Evolutionary conservation across 108 stramenopile genomes (phyloP).

Genomic region (Pseudonitzschia delicatissima): DNA sequence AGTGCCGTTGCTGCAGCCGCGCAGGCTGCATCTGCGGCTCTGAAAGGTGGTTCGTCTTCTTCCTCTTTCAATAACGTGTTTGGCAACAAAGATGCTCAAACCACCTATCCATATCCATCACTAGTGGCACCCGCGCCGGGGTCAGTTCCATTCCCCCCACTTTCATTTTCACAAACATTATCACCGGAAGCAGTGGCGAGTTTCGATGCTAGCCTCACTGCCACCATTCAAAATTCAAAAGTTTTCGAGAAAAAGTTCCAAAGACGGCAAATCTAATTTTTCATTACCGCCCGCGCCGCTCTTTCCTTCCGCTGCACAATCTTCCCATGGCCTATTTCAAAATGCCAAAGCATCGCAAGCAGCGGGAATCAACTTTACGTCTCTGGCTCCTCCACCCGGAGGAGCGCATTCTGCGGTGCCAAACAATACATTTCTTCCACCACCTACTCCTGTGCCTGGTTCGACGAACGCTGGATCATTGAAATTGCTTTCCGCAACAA

Average conservation of each 20-base stretch:
- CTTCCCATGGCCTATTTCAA: constrained; percentile 18
- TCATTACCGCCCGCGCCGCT: constrained; percentile 43
- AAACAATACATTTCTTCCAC: constrained; percentile 52
- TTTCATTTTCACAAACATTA: constrained; percentile 53
- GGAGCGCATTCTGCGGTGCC: constrained; percentile 48
- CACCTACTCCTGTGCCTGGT: constrained; percentile 48
- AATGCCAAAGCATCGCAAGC: constrained; percentile 30
- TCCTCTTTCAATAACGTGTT: constrained; percentile 23
- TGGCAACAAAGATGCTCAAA: constrained; percentile 15
- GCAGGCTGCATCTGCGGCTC: constrained; percentile 49
- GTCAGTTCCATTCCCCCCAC: constrained; percentile 53
- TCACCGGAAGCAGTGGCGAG: constrained; percentile 51
- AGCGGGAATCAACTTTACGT: constrained; percentile 53
- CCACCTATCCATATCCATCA: constrained; percentile 40
- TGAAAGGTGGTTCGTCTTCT: constrained; percentile 23
- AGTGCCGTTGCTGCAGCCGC: constrained; percentile 45
- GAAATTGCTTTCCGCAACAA: constrained; percentile 49
- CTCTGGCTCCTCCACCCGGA: constrained; percentile 49
- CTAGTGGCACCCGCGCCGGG: constrained; percentile 46
- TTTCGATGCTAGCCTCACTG: constrained; percentile 56
- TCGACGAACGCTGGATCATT: constrained; percentile 1
- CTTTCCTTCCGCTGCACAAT: constrained; percentile 26
- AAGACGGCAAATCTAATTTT: constrained; percentile 16
- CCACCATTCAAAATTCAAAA: constrained; percentile 36
- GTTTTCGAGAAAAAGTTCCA: constrained; percentile 27